Base-by-base conservation (phyloP, 768 basidiomycete genomes). In the Coprinopsis marcescibilis region DNA sequence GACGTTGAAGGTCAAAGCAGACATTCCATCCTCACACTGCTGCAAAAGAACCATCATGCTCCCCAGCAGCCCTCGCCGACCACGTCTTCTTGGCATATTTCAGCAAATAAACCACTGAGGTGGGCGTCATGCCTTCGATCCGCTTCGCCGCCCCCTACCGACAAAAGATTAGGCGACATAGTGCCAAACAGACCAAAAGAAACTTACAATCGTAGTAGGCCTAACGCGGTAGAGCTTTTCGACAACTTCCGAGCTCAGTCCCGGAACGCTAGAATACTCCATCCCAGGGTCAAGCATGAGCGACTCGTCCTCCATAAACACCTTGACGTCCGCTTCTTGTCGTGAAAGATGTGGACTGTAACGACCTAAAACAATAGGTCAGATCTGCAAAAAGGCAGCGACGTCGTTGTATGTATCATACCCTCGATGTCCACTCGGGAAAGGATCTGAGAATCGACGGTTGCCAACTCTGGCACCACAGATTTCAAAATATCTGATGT, bases 41-140 rank as follows among this genome's bases (percentile, higher is more conserved):
- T n/a, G n/a, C n/a, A n/a, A n/a, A n/a, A n/a, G n/a, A n/a, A n/a
- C n/a, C n/a, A n/a, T n/a, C n/a, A n/a, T n/a, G n/a, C n/a, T n/a
- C n/a, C n/a, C n/a, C n/a, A n/a, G n/a, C n/a, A n/a, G n/a, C n/a
- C n/a, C n/a, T n/a, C n/a, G n/a, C n/a, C n/a, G n/a, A n/a, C 62
- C 64, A 67, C 14, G 66, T 72, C 47, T 69, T 59, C 51, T 73
- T 75, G 4, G 86, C 81, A 58, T 88, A 74, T 55, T 75, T 77
- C 52, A 93, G 66, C 20, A 94, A 60, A 32, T 71, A 70, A 11
- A 90, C 71, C n/a, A 86, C 66, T 1, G 80, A 78, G 0, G 82
- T 75, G 2, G 91, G 91, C 2, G 92, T 95, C 78, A 94, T 89
- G 6, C 92, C 92, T 59, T 94, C 91, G 80, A 94, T 91, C 21